Evolutionary conservation across 2,329 filamentous ascomycete species (phyloP), one percentile per base, ranked within the genome.

Genomic region (Hansfordia pulvinata): DNA sequence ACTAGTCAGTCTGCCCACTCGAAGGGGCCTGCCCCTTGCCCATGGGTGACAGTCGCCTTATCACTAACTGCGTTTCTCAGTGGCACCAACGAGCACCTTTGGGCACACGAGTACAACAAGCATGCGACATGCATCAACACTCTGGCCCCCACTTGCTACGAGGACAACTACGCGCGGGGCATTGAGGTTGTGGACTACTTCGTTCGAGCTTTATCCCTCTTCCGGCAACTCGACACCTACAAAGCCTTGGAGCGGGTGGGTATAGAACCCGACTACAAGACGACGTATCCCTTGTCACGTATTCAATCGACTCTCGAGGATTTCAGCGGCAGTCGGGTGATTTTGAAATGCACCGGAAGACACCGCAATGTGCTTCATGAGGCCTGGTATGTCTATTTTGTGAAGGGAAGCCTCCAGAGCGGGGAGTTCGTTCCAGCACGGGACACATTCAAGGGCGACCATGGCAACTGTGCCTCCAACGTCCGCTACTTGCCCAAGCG

Each of bases 91-190:
- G 42, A 51, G 17, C 46, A 53, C 27, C 45, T 82, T 40, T 82
- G 76, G 76, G 60, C 69, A 39, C 73, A 79, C 49, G 76, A 82
- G 44, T 82, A 73, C 67, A 60, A 63, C 47, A 80, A 78, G 47
- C 76, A 82, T 46, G 77, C 69, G 17, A 80, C 76, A 9, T 82
- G 77, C 52, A 71, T 82, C 41, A 74, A 69, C 43, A 82, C 77
- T 0, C 64, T 82, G 23, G 53, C 73, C 3, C 65, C 74, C 0
- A 42, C 53, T 12, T 82, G 77, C 59, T 82, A 81, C 53, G 54
- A 56, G 19, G 52, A 63, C 30, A 64, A 67, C 40, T 54, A 60
- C 44, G 34, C 26, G 6, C 36, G 52, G 0, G 56, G 56, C n/a
- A 15, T 53, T 20, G 56, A 59, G 34, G 56, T 58, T 4, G 52